Percentiles rank a stretch among this genome's conserved stretches.
These are phyloP conservation scores for Fusarium floridanum DNA, from an alignment of 2,329 filamentous ascomycete genomes.

Conservation along the genomic window DNA sequence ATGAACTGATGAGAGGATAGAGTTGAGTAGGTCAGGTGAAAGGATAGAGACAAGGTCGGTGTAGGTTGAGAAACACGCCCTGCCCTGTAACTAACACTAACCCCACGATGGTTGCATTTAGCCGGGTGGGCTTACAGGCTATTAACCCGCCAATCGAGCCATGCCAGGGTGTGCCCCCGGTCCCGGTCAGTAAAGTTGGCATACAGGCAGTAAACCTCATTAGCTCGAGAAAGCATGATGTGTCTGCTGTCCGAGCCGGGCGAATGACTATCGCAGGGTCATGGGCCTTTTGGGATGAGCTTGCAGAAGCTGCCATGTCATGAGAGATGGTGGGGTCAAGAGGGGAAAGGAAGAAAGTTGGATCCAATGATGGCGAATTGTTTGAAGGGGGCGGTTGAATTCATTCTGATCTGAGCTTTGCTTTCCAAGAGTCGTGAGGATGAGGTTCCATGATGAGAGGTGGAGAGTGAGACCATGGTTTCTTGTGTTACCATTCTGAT, in stretches of 20 bases:
- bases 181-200: not conserved
- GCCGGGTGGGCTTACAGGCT: constrained; percentile 30
- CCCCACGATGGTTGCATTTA: constrained; percentile 38
- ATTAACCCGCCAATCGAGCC: constrained; percentile 36
- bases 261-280: constrained; percentile 33
- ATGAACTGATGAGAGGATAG: not conserved
- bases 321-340: constrained; percentile 41
- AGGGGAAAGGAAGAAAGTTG: constrained; percentile 29
- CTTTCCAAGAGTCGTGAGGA: constrained; percentile 3
- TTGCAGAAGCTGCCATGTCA: constrained; percentile 23
- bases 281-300: constrained; percentile 14
- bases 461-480: constrained; percentile 29
- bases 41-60: constrained; percentile 7
- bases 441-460: constrained; percentile 33
- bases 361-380: constrained; percentile 5
- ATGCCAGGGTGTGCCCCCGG: not conserved
- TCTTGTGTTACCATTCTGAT: constrained; percentile 1
- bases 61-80: constrained; percentile 7
- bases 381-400: constrained; percentile 35
- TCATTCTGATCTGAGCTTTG: constrained; percentile 10
- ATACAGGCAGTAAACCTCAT: not conserved
- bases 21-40: not conserved
- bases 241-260: constrained; percentile 20
- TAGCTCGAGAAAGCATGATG: constrained; percentile 1
- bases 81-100: not conserved